Conservation (phyloP, 192 early-diverging fungal species). For the Entomortierella parvispora region DNA sequence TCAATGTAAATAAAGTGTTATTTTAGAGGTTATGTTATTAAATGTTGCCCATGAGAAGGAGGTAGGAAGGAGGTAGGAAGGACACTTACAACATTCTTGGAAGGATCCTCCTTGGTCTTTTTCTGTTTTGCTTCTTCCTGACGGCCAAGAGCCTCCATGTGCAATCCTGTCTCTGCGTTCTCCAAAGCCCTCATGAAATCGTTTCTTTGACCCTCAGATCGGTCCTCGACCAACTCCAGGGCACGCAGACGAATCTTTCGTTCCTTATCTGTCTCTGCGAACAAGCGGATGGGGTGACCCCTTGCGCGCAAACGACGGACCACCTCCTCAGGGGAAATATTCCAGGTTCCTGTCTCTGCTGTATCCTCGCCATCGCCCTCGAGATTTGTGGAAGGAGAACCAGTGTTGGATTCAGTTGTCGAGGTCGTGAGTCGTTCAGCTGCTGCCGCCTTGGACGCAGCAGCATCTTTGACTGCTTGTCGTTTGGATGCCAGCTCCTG, state of each 20-base stretch:
- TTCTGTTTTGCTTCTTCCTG: constrained; percentile 57
- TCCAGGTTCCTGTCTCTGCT: constrained; percentile 46
- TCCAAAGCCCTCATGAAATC: constrained; percentile 89
- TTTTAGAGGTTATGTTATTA: too few relatives aligned
- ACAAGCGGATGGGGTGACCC: constrained; percentile 90
- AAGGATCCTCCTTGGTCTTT: constrained; percentile 56
- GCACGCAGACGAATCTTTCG: constrained; percentile 83
- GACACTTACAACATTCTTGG: constrained; percentile 54
- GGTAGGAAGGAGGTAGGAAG: too few relatives aligned
- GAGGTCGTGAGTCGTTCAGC: constrained; percentile 5
- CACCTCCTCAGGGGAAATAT: constrained; percentile 80
- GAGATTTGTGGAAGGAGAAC: constrained; percentile 7
- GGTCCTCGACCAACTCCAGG: constrained; percentile 87
- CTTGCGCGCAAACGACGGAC: constrained; percentile 84
- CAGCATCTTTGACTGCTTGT: constrained; percentile 20
- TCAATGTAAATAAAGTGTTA: background rate
- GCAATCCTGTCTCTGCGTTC: constrained; percentile 82
- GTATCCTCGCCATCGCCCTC: constrained; percentile 19
- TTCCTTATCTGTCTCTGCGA: constrained; percentile 87
- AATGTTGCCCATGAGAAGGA: too few relatives aligned
- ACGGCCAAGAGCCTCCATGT: constrained; percentile 75
- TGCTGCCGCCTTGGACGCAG: constrained; percentile 3
- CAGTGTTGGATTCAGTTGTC: background rate
- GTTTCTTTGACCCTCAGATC: constrained; percentile 87
- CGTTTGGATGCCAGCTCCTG: constrained; percentile 21